These are phyloP conservation scores for Oenanthe sinensis DNA, from an alignment of 129 eudicot species.

Conservation along the genomic window DNA sequence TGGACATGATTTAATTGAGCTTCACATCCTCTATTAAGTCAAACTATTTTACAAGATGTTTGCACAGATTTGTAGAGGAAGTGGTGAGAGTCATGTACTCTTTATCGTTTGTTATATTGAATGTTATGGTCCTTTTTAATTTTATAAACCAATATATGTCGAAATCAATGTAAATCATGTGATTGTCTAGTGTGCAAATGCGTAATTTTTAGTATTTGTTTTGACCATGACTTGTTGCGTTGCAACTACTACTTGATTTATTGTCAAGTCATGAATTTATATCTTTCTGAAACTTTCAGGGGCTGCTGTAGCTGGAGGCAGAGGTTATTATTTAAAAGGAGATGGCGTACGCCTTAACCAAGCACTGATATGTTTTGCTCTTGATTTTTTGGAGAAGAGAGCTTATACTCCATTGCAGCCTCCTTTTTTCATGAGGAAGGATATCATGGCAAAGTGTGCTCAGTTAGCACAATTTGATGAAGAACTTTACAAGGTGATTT, in stretches of 20 bases:
- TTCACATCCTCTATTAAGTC: neutral
- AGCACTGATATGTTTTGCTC: slow-evolving; percentile 84
- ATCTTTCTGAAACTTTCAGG: slow-evolving; percentile 31
- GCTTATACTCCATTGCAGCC: slow-evolving; percentile 62
- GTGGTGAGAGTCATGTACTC: neutral
- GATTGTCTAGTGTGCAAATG: neutral
- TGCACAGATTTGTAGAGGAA: neutral
- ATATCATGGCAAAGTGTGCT: slow-evolving; percentile 90
- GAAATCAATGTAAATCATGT: neutral
- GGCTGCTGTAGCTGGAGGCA: slow-evolving; percentile 95
- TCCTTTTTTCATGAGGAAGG: slow-evolving; percentile 88
- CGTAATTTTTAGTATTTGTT: neutral
- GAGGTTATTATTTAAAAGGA: slow-evolving; percentile 84
- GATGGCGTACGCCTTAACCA: slow-evolving; percentile 86
- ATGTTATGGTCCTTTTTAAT: neutral
- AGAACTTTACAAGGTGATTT: slow-evolving; percentile 88
- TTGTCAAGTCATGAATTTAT: neutral
- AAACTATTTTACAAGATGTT: neutral
- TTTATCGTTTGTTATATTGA: neutral
- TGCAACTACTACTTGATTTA: neutral
- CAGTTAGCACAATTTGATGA: slow-evolving; percentile 94
- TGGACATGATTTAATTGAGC: neutral
- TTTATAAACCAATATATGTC: neutral
- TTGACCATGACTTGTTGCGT: neutral
- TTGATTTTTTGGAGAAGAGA: slow-evolving; percentile 57